These are phyloP conservation scores for Boletellus ananas DNA, from an alignment of 768 basidiomycete species.

Conservation along the genomic window DNA sequence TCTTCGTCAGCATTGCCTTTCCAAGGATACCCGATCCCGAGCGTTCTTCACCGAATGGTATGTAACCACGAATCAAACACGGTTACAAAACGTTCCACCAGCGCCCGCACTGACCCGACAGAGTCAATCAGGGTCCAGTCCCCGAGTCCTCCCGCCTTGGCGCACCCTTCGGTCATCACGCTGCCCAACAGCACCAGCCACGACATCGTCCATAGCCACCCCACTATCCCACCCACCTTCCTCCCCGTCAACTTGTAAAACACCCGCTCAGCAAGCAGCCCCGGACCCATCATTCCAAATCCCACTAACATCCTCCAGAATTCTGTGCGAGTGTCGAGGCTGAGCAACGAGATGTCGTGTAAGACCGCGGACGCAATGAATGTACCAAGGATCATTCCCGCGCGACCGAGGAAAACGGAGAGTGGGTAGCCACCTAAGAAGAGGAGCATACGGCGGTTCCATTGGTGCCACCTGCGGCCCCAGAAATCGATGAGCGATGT, in stretches of 20 bases:
- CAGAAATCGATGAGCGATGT: slow-evolving; percentile 38
- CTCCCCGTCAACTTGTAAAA: slow-evolving; percentile 24
- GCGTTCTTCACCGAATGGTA: slow-evolving; percentile 4
- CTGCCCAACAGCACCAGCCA: slow-evolving; percentile 27
- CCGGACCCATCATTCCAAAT: slow-evolving; percentile 54
- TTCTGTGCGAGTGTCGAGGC: slow-evolving; percentile 46
- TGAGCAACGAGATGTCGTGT: slow-evolving; percentile 51
- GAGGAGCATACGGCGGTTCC: slow-evolving; percentile 32
- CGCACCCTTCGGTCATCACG: slow-evolving; percentile 22
- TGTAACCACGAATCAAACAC: slow-evolving; percentile 15
- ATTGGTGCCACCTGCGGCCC: slow-evolving; percentile 40
- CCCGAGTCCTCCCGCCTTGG: slow-evolving; percentile 10
- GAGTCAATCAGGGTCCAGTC: slow-evolving; percentile 5
- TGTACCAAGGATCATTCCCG: slow-evolving; percentile 48
- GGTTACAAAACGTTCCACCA: slow-evolving; percentile 9
- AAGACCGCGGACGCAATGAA: slow-evolving; percentile 56
- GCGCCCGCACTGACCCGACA: not conserved
- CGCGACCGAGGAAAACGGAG: slow-evolving; percentile 42
- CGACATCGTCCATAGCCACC: slow-evolving; percentile 35
- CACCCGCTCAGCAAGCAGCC: slow-evolving; percentile 43
- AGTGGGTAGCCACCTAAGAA: slow-evolving; percentile 28
- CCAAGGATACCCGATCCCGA: no score
- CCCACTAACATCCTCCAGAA: slow-evolving; percentile 39
- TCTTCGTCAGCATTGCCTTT: no score
- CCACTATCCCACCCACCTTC: slow-evolving; percentile 28